Percentiles rank a stretch among this genome's conserved stretches.
phyloP scores from a whole-genome alignment of 1,139 yeast species.

The Pichia sp. region DNA sequence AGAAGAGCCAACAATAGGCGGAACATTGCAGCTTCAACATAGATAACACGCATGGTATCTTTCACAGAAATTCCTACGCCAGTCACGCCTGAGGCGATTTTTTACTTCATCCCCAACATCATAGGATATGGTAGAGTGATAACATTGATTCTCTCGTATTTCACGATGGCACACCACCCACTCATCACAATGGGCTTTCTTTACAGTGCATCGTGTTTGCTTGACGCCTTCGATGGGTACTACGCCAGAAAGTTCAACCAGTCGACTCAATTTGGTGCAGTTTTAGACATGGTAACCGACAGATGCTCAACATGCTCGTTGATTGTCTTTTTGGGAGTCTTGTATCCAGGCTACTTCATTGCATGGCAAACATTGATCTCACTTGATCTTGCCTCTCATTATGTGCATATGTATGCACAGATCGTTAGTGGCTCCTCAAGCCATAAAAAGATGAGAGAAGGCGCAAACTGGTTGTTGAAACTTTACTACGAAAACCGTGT shows the following conservation, averaged over 20 bases:
- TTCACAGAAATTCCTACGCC: conserved; percentile 18
- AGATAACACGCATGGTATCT: conserved; percentile 7
- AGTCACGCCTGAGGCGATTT: conserved; percentile 25
- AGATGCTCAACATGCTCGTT: conserved; percentile 93
- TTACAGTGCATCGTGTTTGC: conserved; percentile 82
- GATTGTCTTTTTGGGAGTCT: conserved; percentile 76
- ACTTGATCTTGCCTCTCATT: conserved; percentile 90
- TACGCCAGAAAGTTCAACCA: conserved; percentile 90
- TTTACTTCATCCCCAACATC: conserved; percentile 72
- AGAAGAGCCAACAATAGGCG: background rate
- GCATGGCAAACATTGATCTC: conserved; percentile 85
- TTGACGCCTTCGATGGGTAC: conserved; percentile 95
- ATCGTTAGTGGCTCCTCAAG: conserved; percentile 71
- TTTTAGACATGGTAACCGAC: conserved; percentile 97
- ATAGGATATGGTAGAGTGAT: conserved; percentile 84
- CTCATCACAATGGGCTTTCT: conserved; percentile 62
- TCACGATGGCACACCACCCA: conserved; percentile 82
- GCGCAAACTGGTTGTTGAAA: conserved; percentile 67
- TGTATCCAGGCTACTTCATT: conserved; percentile 63
- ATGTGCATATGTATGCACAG: conserved; percentile 98
- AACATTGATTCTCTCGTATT: conserved; percentile 75
- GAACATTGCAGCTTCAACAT: background rate
- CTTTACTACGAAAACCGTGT: conserved; percentile 82
- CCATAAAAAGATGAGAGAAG: conserved; percentile 79
- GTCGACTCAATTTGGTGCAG: conserved; percentile 92